These are phyloP conservation scores for Lichtheimia ornata DNA, from an alignment of 371 early-diverging fungal species.

Conservation along the genomic window DNA sequence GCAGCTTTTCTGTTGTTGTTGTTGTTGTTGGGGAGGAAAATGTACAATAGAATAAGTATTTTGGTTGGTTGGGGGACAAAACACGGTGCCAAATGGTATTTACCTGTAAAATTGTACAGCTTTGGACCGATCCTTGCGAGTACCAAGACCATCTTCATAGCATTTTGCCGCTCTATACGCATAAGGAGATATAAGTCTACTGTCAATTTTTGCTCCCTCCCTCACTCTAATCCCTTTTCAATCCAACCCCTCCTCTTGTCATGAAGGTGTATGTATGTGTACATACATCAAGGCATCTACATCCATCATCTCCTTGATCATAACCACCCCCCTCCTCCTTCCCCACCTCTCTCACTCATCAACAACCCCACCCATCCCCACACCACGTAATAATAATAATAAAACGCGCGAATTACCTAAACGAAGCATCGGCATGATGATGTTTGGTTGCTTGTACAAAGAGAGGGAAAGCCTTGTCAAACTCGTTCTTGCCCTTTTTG, in stretches of 20 bases:
- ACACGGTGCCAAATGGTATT: background rate
- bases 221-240: no score
- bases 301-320: no score
- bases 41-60: no score
- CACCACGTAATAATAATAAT: background rate
- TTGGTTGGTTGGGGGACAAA: background rate
- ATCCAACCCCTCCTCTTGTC: no score
- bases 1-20: constrained; percentile 59
- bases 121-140: constrained; percentile 58
- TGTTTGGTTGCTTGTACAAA: constrained; percentile 71
- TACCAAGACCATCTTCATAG: constrained; percentile 69
- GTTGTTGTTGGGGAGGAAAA: no score
- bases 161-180: constrained; percentile 59
- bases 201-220: no score
- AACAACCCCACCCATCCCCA: background rate
- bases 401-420: constrained; percentile 29
- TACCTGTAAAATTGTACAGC: constrained; percentile 73
- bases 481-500: constrained; percentile 63
- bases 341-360: no score
- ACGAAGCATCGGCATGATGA: constrained; percentile 68
- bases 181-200: background rate
- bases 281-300: no score
- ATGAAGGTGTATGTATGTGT: no score
- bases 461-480: constrained; percentile 70
- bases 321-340: no score